phyloP scores from a whole-genome alignment of 2,329 filamentous ascomycete species.

The Huntiella bhutanensis region DNA sequence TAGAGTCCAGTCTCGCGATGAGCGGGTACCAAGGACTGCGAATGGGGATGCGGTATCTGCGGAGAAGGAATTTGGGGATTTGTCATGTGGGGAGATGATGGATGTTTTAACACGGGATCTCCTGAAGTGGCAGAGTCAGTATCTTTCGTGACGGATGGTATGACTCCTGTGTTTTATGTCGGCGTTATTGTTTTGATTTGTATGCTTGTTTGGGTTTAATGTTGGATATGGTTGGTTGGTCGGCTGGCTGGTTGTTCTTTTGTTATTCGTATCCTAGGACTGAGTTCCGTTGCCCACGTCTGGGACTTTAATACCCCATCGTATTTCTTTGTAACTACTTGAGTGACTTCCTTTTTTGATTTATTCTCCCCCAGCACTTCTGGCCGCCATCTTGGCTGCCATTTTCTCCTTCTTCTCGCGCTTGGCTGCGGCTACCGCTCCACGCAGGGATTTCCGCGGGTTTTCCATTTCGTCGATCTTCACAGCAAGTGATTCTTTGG shows the following conservation, averaged over 20 bases:
- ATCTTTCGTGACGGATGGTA: constrained; percentile 18
- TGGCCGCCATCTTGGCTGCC: constrained; percentile 21
- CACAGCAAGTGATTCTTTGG: constrained; percentile 32
- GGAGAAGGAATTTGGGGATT: constrained; percentile 46
- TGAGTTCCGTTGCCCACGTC: not conserved
- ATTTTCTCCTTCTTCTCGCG: constrained; percentile 43
- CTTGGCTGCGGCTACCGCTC: constrained; percentile 24
- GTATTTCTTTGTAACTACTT: not conserved
- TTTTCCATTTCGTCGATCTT: constrained; percentile 30
- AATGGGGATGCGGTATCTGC: constrained; percentile 5
- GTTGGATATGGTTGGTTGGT: not conserved
- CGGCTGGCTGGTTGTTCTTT: not conserved
- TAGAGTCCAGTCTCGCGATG: not conserved
- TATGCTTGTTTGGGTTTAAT: not conserved
- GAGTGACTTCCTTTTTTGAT: not conserved
- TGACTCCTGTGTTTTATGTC: not conserved
- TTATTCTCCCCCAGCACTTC: constrained; percentile 15
- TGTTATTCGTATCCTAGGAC: not conserved
- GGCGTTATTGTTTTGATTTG: not conserved
- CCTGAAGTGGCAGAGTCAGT: constrained; percentile 70
- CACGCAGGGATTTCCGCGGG: constrained; percentile 40
- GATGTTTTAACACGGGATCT: constrained; percentile 63
- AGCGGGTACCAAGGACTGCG: not conserved
- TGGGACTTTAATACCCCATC: not conserved
- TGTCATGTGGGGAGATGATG: constrained; percentile 80